phyloP scores from a whole-genome alignment of 2,329 filamentous ascomycete species.

The Fusarium sp. region DNA sequence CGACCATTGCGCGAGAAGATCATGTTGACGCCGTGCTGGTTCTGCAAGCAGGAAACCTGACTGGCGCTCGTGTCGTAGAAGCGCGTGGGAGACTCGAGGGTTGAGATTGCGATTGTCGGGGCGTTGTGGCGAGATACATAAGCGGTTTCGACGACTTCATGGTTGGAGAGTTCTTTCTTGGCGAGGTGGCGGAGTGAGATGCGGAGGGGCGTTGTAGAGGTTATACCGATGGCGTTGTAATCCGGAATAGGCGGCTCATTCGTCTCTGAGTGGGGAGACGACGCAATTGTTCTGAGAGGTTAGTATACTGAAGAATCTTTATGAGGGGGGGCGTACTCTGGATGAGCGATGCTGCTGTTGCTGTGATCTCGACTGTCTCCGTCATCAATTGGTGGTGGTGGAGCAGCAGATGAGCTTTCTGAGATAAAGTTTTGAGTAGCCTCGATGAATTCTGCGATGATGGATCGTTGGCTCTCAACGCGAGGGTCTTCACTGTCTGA shows the following conservation, averaged over 20 bases:
- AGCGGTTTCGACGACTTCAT: slow-evolving; percentile 37
- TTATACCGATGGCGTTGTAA: slow-evolving; percentile 41
- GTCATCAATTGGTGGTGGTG: slow-evolving; percentile 13
- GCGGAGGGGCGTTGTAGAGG: slow-evolving; percentile 36
- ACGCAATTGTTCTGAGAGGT: slow-evolving; percentile 28
- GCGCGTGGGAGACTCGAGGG: slow-evolving; percentile 39
- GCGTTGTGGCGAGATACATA: slow-evolving; percentile 32
- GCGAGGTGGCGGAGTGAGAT: slow-evolving; percentile 40
- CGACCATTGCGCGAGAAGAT: slow-evolving; percentile 32
- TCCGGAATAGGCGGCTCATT: slow-evolving; percentile 35
- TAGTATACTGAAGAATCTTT: accelerated
- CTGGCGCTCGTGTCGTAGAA: slow-evolving; percentile 39
- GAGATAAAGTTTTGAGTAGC: slow-evolving; percentile 40
- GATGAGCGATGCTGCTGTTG: slow-evolving; percentile 6
- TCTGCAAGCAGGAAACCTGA: slow-evolving; percentile 28
- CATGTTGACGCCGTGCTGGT: slow-evolving; percentile 41
- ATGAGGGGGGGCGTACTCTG: slow-evolving; percentile 7
- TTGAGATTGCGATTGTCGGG: slow-evolving; percentile 36
- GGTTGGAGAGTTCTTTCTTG: slow-evolving; percentile 40
- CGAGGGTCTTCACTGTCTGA: slow-evolving; percentile 33
- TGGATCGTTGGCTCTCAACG: slow-evolving; percentile 26
- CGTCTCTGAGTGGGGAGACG: slow-evolving; percentile 39
- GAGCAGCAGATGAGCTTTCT: slow-evolving; percentile 26
- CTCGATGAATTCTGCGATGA: slow-evolving; percentile 35
- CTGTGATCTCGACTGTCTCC: slow-evolving; percentile 4